Percentiles rank a stretch among this genome's conserved stretches.
phyloP scores from a whole-genome alignment of 1,284 basidiomycete genomes.

The Fomitopsis pinicola region DNA sequence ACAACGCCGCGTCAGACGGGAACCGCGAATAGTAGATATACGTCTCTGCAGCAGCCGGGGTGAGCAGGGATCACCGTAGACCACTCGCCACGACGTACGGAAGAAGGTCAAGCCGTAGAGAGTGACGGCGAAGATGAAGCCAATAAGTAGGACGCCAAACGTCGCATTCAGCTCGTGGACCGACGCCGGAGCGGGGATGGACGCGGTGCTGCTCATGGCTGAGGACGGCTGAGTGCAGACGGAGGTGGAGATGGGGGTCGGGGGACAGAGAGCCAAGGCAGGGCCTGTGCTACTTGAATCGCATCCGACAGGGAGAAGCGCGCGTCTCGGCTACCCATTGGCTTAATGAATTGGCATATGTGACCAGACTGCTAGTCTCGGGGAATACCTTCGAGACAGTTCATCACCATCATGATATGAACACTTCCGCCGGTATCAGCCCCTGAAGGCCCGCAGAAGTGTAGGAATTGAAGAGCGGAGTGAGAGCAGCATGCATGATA shows the following conservation, averaged over 20 bases:
- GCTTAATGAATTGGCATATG: background rate
- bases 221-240: background rate
- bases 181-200: background rate
- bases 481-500: background rate
- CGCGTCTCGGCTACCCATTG: background rate
- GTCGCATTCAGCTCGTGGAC: slow-evolving; percentile 24
- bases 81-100: slow-evolving; percentile 25
- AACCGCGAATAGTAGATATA: slow-evolving; percentile 38
- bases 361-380: no score
- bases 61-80: no score
- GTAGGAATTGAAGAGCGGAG: background rate
- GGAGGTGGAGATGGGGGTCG: background rate
- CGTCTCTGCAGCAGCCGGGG: slow-evolving; percentile 23
- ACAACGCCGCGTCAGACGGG: slow-evolving; percentile 25
- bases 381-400: background rate
- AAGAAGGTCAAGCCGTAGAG: slow-evolving; percentile 41
- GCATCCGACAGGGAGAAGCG: background rate
- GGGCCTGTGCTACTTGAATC: background rate
- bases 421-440: background rate
- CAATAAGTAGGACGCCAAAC: slow-evolving; percentile 32
- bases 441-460: background rate
- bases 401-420: background rate
- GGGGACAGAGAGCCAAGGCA: background rate
- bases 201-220: background rate
- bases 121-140: slow-evolving; percentile 32